These are phyloP conservation scores for Coniochaeta prunicola DNA, from an alignment of 2,329 filamentous ascomycete species.

Conservation along the genomic window DNA sequence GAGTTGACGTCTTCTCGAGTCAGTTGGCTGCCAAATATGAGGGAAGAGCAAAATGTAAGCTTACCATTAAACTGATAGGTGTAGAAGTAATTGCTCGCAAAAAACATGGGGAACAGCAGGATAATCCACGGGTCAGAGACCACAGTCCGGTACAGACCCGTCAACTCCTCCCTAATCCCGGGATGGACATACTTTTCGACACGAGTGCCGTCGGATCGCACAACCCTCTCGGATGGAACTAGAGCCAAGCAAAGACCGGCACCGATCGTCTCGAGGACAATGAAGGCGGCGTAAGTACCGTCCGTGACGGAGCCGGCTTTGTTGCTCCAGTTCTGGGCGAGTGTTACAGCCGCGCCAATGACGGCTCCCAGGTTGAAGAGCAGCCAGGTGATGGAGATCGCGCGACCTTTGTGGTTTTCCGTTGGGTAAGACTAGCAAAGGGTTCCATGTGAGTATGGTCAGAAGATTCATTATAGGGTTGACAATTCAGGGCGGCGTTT, in stretches of 20 bases:
- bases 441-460: conserved; percentile 7
- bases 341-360: conserved; percentile 16
- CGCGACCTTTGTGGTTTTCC: conserved; percentile 13
- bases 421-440: conserved; percentile 7
- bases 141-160: conserved; percentile 3
- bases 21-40: not conserved
- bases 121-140: conserved; percentile 38
- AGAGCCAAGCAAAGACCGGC: conserved; percentile 11
- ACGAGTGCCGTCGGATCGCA: conserved; percentile 12
- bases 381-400: conserved; percentile 14
- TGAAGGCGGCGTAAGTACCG: conserved; percentile 17
- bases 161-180: conserved; percentile 9
- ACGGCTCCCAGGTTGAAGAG: conserved; percentile 17
- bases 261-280: conserved; percentile 16
- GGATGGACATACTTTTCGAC: conserved; percentile 11
- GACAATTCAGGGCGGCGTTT: not conserved
- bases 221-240: conserved; percentile 10
- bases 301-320: conserved; percentile 14
- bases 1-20: conserved; percentile 36
- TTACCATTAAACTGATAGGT: conserved; percentile 67
- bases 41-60: not conserved
- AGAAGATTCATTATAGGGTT: too few species aligned
- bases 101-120: conserved; percentile 73
- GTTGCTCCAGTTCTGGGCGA: conserved; percentile 11
- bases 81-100: conserved; percentile 74